Evolutionary conservation across 2,329 filamentous ascomycete genomes (phyloP).

Genomic region (Cercospora brassicicola): DNA sequence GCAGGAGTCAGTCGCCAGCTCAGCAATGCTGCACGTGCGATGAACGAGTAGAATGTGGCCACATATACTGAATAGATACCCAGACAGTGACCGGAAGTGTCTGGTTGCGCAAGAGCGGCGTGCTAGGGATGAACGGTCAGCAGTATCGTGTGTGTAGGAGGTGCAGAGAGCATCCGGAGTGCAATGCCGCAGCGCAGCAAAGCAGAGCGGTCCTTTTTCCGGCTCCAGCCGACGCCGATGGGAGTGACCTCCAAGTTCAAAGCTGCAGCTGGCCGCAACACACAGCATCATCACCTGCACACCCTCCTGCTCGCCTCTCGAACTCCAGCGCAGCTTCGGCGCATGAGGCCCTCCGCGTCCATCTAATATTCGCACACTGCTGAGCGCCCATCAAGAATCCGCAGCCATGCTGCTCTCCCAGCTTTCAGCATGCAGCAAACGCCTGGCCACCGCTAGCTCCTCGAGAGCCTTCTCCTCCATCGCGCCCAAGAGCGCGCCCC

Average conservation of each 20-base stretch:
- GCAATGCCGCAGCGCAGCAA: not conserved
- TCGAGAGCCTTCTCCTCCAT: slow-evolving; percentile 47
- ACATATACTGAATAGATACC: not conserved
- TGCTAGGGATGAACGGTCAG: not conserved
- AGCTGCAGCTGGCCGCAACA: slow-evolving; percentile 3
- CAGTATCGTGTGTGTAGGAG: not conserved
- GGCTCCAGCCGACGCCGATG: not conserved
- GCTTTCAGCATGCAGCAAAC: slow-evolving; percentile 64
- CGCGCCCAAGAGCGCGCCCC: slow-evolving; percentile 38
- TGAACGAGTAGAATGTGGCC: not conserved
- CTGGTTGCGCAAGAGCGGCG: too few relatives aligned
- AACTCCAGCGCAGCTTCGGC: slow-evolving; percentile 2
- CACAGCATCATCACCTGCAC: slow-evolving; percentile 6
- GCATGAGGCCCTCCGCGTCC: not conserved
- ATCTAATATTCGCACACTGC: slow-evolving; percentile 4
- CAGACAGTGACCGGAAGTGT: not conserved
- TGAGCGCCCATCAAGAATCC: slow-evolving; percentile 18
- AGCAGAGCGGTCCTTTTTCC: not conserved
- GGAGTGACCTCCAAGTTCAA: not conserved
- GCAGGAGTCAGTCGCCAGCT: not conserved
- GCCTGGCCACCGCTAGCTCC: slow-evolving; percentile 60
- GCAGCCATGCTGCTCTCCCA: slow-evolving; percentile 69
- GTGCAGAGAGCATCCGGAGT: not conserved
- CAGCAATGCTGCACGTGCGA: not conserved
- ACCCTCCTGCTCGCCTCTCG: not conserved